Evolutionary conservation across 2,329 filamentous ascomycete genomes (phyloP), one percentile per base, ranked within the genome.

Genomic region (Trichoderma semiorbis): DNA sequence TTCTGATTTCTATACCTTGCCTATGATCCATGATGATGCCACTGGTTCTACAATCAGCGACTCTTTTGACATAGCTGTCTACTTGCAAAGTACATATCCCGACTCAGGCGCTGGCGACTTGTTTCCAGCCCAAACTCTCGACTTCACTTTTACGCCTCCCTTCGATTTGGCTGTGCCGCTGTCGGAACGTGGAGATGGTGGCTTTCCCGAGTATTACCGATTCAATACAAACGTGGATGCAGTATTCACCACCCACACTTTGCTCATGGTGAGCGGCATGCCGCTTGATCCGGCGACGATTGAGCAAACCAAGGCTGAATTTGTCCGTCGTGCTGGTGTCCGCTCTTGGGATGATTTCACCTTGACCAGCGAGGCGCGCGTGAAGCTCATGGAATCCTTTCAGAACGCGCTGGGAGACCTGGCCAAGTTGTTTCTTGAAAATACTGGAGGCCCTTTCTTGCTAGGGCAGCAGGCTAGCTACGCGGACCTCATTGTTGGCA

Each of bases 41-140:
- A 85, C 83, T 0, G 76, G 75, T 6, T 72, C 78, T 0, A 65
- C 82, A 0, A 70, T 91, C 3, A 90, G 90, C 6, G 90, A 92
- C 79, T 88, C 89, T 3, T 90, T 91, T 76, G 90, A 91, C 67
- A 92, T 92, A 72, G 90, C 90, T 7, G 79, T 85, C 30, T 87
- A 90, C 75, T 82, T 92, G 2, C 84, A 91, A 28, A 79, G 83
- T 1, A 82, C 77, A 0, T 89, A 87, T 69, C 87, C 88, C 0
- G 71, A 78, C 34, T 77, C 83, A 0, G 84, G 84, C 1, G 80
- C 76, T 1, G 83, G 84, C 0, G 78, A 83, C 60, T 81, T 91
- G 2, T 87, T 91, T 74, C 85, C 85, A 0, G 62, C 78, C 3
- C 77, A 79, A 77, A 80, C 60, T 7, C 80, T 87, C 18, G 83